Base-by-base conservation (phyloP, 2,329 filamentous ascomycete species). In the Cercospora sesami region DNA sequence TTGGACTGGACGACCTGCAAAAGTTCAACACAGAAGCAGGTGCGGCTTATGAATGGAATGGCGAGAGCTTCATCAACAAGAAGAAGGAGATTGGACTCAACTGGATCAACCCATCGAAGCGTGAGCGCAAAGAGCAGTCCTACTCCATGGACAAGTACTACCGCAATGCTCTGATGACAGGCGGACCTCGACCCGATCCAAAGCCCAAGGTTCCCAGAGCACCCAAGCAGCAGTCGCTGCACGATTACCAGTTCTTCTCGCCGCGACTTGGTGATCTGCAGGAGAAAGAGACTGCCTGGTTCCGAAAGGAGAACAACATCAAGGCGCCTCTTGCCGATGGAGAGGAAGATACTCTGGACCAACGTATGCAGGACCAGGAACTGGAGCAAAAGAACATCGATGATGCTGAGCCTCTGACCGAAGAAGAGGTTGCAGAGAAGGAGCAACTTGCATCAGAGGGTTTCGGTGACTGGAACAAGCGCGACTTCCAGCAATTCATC, bases 111-210 rank as follows among this genome's bases (percentile, higher is more conserved):
- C 96, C 95, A 2, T 90, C 94, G 16, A 99, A 99, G 85, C 94
- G 95, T 80, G 96, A 99, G 82, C 92, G 95, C 76, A 99, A 98
- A 80, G 94, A 98, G 77, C 93, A 97, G 78, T 93, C 93, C 5
- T 99, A 99, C 79, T 97, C 94, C 0, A 97, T 99, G 83, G 96
- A 99, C 79, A 96, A 97, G 80, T 99, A 99, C 82, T 99, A 98
- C 82, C 91, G 94, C 72, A 90, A 96, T 75, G 92, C 93, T 9
- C 87, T 99, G 76, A 91, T 91, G 74, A 95, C 92, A 63, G 89
- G 93, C 79, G 88, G 90, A 39, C 87, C 89, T 57, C 90, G 89
- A 26, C 89, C 92, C 45, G 93, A 97, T 70, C 87, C 91, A 28
- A 97, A 97, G 80, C 94, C 94, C 8, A 97, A 97, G 81, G 92